These are phyloP conservation scores for Quercus engelmannii DNA, from an alignment of 306 rosid genomes.

Conservation along the genomic window DNA sequence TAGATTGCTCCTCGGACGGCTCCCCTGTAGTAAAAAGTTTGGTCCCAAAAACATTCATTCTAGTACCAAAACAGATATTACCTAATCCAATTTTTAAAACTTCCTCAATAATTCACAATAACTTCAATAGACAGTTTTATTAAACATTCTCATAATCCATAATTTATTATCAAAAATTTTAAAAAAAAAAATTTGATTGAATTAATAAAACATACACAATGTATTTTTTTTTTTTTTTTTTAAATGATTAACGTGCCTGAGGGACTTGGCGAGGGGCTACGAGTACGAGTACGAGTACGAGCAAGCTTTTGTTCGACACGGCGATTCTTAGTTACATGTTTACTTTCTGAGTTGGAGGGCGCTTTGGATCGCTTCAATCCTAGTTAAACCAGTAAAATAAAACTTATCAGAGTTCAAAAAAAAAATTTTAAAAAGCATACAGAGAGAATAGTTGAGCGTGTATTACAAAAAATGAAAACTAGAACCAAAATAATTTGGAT, in stretches of 20 bases:
- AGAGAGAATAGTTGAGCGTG: not conserved
- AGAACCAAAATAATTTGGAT: too few relatives aligned
- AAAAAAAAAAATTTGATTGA: too few relatives aligned
- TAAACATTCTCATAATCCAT: not conserved
- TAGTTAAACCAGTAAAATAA: not conserved
- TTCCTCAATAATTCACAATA: not conserved
- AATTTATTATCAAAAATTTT: not conserved
- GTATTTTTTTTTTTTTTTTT: too few relatives aligned
- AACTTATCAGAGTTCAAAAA: not conserved
- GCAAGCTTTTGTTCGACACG: conserved; percentile 10
- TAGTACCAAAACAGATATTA: not conserved
- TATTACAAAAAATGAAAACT: too few relatives aligned
- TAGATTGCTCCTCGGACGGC: conserved; percentile 12
- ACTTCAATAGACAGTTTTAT: not conserved
- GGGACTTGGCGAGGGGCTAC: conserved; percentile 12
- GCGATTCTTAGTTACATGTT: conserved; percentile 13
- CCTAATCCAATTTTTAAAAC: not conserved
- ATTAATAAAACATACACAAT: too few relatives aligned
- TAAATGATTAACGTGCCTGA: conserved; percentile 28
- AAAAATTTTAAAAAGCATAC: not conserved
- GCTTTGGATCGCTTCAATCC: conserved; percentile 25
- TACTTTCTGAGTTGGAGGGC: not conserved
- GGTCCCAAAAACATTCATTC: not conserved
- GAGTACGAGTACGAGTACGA: not conserved
- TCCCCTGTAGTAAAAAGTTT: conserved; percentile 10